Conservation (phyloP, 2,329 filamentous ascomycete species). For the Colletotrichum eremochloae region DNA sequence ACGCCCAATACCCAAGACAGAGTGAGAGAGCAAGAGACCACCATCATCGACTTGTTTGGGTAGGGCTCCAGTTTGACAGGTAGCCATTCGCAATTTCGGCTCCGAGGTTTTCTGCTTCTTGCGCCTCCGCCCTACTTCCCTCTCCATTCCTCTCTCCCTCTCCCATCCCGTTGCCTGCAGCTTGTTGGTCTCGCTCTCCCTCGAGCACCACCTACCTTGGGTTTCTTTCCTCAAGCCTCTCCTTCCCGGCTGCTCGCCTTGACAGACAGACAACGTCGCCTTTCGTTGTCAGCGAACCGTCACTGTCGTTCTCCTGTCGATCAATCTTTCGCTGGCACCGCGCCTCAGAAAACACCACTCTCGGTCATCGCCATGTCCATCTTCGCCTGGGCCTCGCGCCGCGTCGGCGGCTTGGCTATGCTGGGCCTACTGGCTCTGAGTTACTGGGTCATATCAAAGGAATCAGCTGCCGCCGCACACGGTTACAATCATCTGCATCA, state of each 20-base stretch:
- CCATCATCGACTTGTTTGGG: slow-evolving; percentile 32
- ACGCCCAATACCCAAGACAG: not conserved
- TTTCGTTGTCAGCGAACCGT: slow-evolving; percentile 23
- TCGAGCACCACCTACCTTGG: slow-evolving; percentile 21
- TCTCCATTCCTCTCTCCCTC: slow-evolving; percentile 37
- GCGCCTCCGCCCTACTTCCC: slow-evolving; percentile 20
- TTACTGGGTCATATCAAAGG: slow-evolving; percentile 68
- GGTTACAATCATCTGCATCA: slow-evolving; percentile 59
- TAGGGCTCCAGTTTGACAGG: slow-evolving; percentile 30
- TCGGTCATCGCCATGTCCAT: slow-evolving; percentile 60
- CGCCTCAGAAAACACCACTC: slow-evolving; percentile 9
- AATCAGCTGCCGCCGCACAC: slow-evolving; percentile 59
- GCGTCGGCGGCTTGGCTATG: slow-evolving; percentile 69
- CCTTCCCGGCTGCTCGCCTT: slow-evolving; percentile 20
- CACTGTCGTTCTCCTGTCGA: slow-evolving; percentile 24
- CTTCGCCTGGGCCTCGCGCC: slow-evolving; percentile 66
- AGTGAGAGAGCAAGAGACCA: slow-evolving; percentile 26
- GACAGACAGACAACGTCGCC: slow-evolving; percentile 36
- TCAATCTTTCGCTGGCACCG: slow-evolving; percentile 26
- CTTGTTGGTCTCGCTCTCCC: slow-evolving; percentile 36
- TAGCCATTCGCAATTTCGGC: slow-evolving; percentile 35
- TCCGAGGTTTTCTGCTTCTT: slow-evolving; percentile 26
- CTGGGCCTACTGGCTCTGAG: slow-evolving; percentile 62
- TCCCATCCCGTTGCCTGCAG: slow-evolving; percentile 29
- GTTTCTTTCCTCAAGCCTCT: slow-evolving; percentile 29